A percentile compares a stretch with the other conserved stretches of the same genome.
These are phyloP conservation scores for Bacterosira constricta DNA, from an alignment of 108 stramenopile species.

Conservation along the genomic window DNA sequence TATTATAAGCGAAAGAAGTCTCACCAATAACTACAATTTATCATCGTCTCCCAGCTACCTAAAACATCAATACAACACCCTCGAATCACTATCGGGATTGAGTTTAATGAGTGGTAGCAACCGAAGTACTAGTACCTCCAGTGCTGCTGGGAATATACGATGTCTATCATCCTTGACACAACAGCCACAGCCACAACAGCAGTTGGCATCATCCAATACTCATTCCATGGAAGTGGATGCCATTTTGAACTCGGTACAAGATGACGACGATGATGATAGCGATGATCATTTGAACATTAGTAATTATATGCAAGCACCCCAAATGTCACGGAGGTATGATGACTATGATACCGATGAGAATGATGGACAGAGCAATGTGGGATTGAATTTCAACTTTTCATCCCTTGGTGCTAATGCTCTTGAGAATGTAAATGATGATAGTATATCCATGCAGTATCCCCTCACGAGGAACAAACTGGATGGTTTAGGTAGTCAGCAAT, in stretches of 20 bases:
- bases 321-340: neutral
- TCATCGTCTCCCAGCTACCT: neutral
- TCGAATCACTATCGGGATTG: neutral
- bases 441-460: neutral
- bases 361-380: too few species aligned
- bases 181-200: slow-evolving; percentile 3
- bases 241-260: slow-evolving; percentile 42
- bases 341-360: neutral
- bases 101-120: neutral
- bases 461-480: slow-evolving; percentile 1
- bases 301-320: neutral
- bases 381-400: slow-evolving; percentile 28
- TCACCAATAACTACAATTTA: neutral
- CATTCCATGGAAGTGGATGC: slow-evolving; percentile 56
- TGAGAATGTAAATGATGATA: neutral
- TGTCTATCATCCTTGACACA: neutral
- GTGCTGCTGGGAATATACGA: too few species aligned
- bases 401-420: neutral
- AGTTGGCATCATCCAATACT: too few species aligned
- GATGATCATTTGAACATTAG: neutral
- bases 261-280: slow-evolving; percentile 38
- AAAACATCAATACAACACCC: neutral
- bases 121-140: neutral
- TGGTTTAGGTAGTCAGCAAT: neutral
- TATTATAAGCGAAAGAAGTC: neutral